A percentile compares a stretch with the other conserved stretches of the same genome.
phyloP scores from a whole-genome alignment of 352 stramenopile species.

The Pythium phragmitis region DNA sequence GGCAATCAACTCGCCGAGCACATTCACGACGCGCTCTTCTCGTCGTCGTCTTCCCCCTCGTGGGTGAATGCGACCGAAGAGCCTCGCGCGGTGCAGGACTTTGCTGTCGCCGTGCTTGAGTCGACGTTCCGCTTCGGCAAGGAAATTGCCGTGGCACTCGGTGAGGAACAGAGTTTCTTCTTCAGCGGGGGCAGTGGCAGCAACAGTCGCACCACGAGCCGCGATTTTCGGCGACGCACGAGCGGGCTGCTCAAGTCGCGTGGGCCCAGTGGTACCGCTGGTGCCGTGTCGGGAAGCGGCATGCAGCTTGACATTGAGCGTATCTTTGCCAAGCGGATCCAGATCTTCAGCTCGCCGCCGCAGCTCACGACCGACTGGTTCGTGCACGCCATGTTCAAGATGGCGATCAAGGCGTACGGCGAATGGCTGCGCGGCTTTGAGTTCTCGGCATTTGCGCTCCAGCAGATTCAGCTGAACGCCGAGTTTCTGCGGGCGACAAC shows the following conservation, averaged over 20 bases:
- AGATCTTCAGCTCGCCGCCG: slow-evolving; percentile 51
- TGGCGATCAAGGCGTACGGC: slow-evolving; percentile 72
- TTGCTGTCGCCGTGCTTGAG: slow-evolving; percentile 60
- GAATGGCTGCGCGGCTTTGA: slow-evolving; percentile 65
- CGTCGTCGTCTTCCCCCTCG: slow-evolving; percentile 27
- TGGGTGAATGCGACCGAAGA: slow-evolving; percentile 68
- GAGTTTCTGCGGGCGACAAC: slow-evolving; percentile 66
- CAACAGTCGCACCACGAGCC: slow-evolving; percentile 44
- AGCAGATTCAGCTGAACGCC: slow-evolving; percentile 81
- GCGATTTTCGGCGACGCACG: slow-evolving; percentile 63
- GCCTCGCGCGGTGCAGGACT: slow-evolving; percentile 66
- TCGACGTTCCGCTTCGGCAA: slow-evolving; percentile 52
- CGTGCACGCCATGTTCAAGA: slow-evolving; percentile 69
- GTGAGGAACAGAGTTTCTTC: slow-evolving; percentile 58
- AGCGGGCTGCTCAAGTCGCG: slow-evolving; percentile 54
- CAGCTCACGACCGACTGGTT: slow-evolving; percentile 66
- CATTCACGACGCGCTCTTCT: slow-evolving; percentile 43
- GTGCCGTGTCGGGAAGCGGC: slow-evolving; percentile 25
- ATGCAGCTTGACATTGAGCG: slow-evolving; percentile 81
- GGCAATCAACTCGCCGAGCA: slow-evolving; percentile 49
- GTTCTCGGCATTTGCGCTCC: slow-evolving; percentile 63
- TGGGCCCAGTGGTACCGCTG: slow-evolving; percentile 23
- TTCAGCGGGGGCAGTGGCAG: slow-evolving; percentile 29
- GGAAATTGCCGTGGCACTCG: slow-evolving; percentile 59
- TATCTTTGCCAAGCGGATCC: slow-evolving; percentile 80